Percentiles rank a stretch among this genome's conserved stretches.
These are phyloP conservation scores for Daldinia childiae DNA, from an alignment of 495 filamentous ascomycete genomes.

Conservation along the genomic window DNA sequence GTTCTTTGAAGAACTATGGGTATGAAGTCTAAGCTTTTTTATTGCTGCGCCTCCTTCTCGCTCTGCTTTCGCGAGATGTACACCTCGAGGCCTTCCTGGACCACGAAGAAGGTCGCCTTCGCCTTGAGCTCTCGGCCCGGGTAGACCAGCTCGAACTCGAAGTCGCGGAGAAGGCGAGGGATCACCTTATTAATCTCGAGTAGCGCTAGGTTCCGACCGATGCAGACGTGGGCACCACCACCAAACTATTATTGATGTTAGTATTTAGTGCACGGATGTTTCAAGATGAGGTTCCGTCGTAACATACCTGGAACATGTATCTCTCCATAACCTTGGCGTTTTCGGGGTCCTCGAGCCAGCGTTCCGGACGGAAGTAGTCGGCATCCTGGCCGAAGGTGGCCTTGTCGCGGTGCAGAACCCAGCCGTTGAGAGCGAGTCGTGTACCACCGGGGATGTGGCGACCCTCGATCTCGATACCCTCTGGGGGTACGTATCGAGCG, in stretches of 20 bases:
- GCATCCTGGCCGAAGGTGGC: slow-evolving; percentile 71
- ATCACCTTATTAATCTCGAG: slow-evolving; percentile 68
- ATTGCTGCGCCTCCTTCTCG: slow-evolving; percentile 25
- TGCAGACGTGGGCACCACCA: slow-evolving; percentile 63
- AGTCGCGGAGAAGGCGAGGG: slow-evolving; percentile 59
- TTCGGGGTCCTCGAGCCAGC: slow-evolving; percentile 68
- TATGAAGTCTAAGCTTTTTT: not conserved
- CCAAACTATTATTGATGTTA: slow-evolving; percentile 53
- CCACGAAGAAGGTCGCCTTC: slow-evolving; percentile 65
- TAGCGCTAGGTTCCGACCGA: slow-evolving; percentile 64
- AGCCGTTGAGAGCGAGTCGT: slow-evolving; percentile 63
- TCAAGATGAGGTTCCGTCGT: not conserved
- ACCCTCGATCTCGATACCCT: slow-evolving; percentile 64
- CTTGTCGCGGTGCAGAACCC: slow-evolving; percentile 62
- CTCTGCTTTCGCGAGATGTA: slow-evolving; percentile 46
- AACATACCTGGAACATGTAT: slow-evolving; percentile 60
- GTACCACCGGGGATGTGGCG: slow-evolving; percentile 62
- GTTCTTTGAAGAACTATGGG: not conserved
- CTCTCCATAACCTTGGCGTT: slow-evolving; percentile 58
- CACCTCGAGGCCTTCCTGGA: slow-evolving; percentile 60
- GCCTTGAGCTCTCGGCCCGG: slow-evolving; percentile 55
- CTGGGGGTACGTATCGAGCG: slow-evolving; percentile 61
- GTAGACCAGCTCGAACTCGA: slow-evolving; percentile 60
- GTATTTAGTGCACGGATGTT: slow-evolving; percentile 3
- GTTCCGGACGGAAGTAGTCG: slow-evolving; percentile 67